Base-by-base conservation (phyloP, 495 filamentous ascomycete species). In the Niebla homalea region DNA sequence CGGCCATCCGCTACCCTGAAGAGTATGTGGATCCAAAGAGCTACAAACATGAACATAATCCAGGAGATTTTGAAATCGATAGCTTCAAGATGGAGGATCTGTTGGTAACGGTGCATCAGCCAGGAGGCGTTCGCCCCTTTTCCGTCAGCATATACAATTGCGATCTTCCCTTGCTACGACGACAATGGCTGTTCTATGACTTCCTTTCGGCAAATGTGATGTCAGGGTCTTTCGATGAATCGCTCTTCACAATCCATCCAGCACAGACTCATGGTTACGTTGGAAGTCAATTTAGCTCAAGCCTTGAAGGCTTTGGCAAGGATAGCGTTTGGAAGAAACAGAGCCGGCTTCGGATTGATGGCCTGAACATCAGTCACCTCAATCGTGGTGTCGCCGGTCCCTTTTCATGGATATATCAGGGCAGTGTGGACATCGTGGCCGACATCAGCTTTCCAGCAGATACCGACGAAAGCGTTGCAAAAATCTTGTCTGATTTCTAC, bases 181-280 rank as follows among this genome's bases (percentile, higher is more conserved):
- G 94, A 59, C 93, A 95, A 54, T 97, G 87, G 83, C 72, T 98
- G 1, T 95, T 97, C 64, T 98, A 98, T 66, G 92, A 98, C 65
- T 94, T 97, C 57, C 65, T 98, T 19, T 92, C 85, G 0, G 93
- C 92, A 36, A 95, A 86, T 54, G 87, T 88, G 63, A 92, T 96
- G 83, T 93, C 87, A 12, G 92, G 92, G 14, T 90, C 89, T 5
- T 94, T 85, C 56, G 92, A 98, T 57, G 86, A 94, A 37, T 96
- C 93, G 1, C 70, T 97, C 1, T 98, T 98, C 65, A 97, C 89
- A 0, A 94, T 98, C 46, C 92, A 98, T 64, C 92, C 92, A 19
- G 80, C 87, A 14, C 92, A 98, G 63, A 80, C 81, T 18, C 89
- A 97, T 60, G 70, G 75, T 46, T 75, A 77, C 44, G 78, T 75